Conservation (phyloP, 1,139 yeast species). For the Pichia sp. region DNA sequence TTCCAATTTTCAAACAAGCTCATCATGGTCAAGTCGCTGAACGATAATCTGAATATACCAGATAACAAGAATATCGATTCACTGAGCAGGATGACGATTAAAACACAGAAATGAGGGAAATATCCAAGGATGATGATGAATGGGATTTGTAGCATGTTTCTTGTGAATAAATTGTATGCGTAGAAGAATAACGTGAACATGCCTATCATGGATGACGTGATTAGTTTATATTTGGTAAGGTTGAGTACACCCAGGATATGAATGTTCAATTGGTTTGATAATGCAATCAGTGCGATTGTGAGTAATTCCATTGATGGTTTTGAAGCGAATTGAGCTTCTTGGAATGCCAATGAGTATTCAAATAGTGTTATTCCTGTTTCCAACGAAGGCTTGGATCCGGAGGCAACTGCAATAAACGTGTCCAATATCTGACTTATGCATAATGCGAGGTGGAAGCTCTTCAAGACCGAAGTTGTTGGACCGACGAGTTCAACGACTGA, state of each 20-base stretch:
- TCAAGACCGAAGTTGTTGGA: conserved; percentile 55
- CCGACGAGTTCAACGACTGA: conserved; percentile 30
- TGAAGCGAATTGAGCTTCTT: conserved; percentile 51
- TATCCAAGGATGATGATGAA: conserved; percentile 53
- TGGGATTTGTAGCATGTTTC: conserved; percentile 50
- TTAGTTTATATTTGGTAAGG: conserved; percentile 51
- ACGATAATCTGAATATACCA: conserved; percentile 55
- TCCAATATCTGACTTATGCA: conserved; percentile 70
- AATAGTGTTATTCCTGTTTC: conserved; percentile 73
- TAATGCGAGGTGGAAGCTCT: conserved; percentile 61
- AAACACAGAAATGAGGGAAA: conserved; percentile 57
- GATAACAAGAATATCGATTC: conserved; percentile 53
- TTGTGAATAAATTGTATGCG: conserved; percentile 30
- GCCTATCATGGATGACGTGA: conserved; percentile 62
- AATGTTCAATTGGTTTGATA: conserved; percentile 52
- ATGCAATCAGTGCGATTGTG: conserved; percentile 49
- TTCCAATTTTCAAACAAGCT: conserved; percentile 44
- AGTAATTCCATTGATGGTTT: conserved; percentile 48
- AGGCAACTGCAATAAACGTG: conserved; percentile 61
- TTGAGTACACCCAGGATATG: conserved; percentile 59
- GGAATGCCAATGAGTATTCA: conserved; percentile 73
- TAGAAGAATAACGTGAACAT: conserved; percentile 42
- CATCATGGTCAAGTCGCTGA: conserved; percentile 47
- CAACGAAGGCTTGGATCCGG: conserved; percentile 56
- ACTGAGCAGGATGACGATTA: conserved; percentile 51